Percentiles rank a stretch among this genome's conserved stretches.
Evolutionary conservation across 495 filamentous ascomycete genomes (phyloP).

Genomic region (Neurospora sp.): DNA sequence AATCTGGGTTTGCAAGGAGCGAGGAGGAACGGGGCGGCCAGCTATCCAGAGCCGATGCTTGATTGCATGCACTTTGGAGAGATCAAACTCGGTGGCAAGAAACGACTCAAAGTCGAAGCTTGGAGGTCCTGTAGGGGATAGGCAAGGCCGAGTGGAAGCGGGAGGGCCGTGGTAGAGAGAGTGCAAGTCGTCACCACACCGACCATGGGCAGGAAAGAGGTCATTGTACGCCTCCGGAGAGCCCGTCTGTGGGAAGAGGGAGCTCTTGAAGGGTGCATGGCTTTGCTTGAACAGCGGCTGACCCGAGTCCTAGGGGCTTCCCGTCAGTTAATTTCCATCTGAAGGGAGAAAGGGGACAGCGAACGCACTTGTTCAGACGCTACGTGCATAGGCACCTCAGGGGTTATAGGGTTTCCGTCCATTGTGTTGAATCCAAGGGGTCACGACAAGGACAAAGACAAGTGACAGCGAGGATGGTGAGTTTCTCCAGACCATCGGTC

Average conservation of each 20-base stretch:
- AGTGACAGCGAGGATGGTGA: not conserved
- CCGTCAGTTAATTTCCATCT: not conserved
- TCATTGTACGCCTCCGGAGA: not conserved
- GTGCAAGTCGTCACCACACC: not conserved
- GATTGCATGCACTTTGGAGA: not conserved
- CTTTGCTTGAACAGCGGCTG: not conserved
- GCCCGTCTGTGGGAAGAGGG: not conserved
- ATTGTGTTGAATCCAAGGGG: not conserved
- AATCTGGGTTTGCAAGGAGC: slow-evolving; percentile 30
- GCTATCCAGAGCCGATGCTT: slow-evolving; percentile 28
- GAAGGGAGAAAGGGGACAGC: not conserved
- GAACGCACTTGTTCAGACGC: not conserved
- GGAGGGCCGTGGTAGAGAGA: not conserved
- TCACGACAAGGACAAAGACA: not conserved
- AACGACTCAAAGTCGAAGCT: not conserved
- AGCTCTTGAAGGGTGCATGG: not conserved
- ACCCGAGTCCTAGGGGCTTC: not conserved
- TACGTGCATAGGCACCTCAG: not conserved
- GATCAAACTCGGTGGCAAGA: not conserved
- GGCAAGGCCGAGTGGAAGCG: not conserved
- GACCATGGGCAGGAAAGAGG: not conserved
- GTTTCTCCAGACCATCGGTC: not conserved
- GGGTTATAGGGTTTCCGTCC: not conserved
- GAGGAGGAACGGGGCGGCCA: slow-evolving; percentile 26
- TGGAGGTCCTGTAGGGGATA: not conserved